These are phyloP conservation scores for Persicaria maculosa DNA, from an alignment of 148 eudicot species.

Conservation along the genomic window DNA sequence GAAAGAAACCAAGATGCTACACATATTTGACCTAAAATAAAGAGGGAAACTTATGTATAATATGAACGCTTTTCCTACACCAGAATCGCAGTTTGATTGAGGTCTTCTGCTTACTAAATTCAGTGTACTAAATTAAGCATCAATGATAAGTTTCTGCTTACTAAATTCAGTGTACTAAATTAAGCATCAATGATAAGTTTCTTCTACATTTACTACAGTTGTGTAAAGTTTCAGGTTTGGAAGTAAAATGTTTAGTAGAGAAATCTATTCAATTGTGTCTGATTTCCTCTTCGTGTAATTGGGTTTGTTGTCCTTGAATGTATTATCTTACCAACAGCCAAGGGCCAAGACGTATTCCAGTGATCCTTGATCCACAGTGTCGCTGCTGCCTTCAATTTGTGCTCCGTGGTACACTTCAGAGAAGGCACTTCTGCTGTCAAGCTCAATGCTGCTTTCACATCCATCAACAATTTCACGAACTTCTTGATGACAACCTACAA, in stretches of 20 bases:
- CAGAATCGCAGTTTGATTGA: not conserved
- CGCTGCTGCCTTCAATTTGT: not conserved
- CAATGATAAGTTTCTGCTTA: not conserved
- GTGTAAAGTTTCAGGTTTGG: not conserved
- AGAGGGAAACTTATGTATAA: not conserved
- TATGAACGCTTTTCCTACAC: not conserved
- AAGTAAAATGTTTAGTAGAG: not conserved
- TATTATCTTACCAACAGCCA: not conserved
- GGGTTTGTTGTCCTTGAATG: not conserved
- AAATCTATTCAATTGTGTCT: not conserved
- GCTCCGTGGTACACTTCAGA: not conserved
- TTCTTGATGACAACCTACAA: constrained; percentile 28
- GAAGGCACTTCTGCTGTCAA: not conserved
- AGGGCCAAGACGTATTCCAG: not conserved
- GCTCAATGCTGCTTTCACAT: not conserved
- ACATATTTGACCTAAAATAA: not conserved
- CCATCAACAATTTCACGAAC: not conserved
- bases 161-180: not conserved
- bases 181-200: not conserved
- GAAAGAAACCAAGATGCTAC: not conserved
- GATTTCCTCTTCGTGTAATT: not conserved
- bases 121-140: not conserved
- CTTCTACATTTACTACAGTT: not conserved
- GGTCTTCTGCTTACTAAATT: not conserved
- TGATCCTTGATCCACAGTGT: not conserved